Base-by-base conservation (phyloP, 768 basidiomycete genomes). In the Hypsizygus marmoreus region DNA sequence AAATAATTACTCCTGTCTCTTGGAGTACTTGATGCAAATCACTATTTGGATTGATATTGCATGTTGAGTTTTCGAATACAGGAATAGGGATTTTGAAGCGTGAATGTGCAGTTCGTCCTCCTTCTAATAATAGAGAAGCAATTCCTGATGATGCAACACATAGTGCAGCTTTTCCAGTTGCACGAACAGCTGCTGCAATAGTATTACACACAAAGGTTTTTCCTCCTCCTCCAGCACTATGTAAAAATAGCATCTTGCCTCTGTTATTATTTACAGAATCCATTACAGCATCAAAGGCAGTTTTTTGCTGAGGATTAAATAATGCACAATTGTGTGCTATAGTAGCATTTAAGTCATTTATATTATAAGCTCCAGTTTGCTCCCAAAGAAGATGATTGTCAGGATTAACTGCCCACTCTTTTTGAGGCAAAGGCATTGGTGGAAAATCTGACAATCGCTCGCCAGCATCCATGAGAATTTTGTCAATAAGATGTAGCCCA, bases 41-140 rank as follows among this genome's bases (percentile, higher is more conserved):
- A 38, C 53, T 50, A 26, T 64, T 52, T 43, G 69, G 69, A 2
- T 41, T 11, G 28, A 78, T 65, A 14, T 11, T 49, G 52, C 71
- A 75, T 0, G 49, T 44, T 1, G 64, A 65, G 0, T 43, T 33
- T 2, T 66, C 62, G 55, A 54, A 6, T 12, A 62, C 46, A 6
- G 63, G 54, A 35, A 79, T 63, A 2, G 76, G 79, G 43, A 79
- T 75, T 45, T 76, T 74, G 62, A 79, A 79, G 1, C 29, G 50
- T 1, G 73, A 78, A 54, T 81, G 75, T 3, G 75, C 63, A 22
- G 78, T 81, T 0, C 64, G 54, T 4, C 76, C 77, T 25, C 73
- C 68, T n/a, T 50, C 54, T 4, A 71, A 56, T 2, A 80, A 58
- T 12, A 78, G 61, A 6, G 74, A 61, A 13, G 72, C 66, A 50